phyloP scores from a whole-genome alignment of 805 yeast species.

The Myxozyma udenii region DNA sequence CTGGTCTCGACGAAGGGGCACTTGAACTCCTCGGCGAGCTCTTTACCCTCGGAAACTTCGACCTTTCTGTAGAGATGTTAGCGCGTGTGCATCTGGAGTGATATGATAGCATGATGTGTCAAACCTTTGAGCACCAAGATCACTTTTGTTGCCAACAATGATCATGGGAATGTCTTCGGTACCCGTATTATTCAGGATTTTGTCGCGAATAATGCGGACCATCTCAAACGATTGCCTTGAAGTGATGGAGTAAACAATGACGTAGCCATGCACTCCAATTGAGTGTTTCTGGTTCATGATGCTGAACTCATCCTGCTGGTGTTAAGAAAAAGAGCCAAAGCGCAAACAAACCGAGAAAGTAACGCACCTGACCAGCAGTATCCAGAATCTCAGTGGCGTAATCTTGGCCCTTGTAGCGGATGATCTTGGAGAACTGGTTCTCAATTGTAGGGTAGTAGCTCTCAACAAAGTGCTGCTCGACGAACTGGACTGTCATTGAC shows the following conservation, averaged over 20 bases:
- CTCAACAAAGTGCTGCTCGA: constrained; percentile 85
- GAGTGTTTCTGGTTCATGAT: constrained; percentile 74
- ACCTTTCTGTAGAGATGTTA: constrained; percentile 59
- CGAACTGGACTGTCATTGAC: constrained; percentile 77
- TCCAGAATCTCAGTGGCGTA: constrained; percentile 82
- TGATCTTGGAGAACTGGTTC: constrained; percentile 71
- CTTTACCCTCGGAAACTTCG: constrained; percentile 51
- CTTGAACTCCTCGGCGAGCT: constrained; percentile 61
- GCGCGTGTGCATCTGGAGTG: constrained; percentile 40
- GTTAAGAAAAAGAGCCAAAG: neutral
- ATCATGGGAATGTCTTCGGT: constrained; percentile 71
- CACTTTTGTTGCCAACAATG: constrained; percentile 73
- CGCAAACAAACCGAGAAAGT: neutral
- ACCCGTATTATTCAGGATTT: constrained; percentile 64
- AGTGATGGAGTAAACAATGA: constrained; percentile 77
- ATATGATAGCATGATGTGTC: constrained; percentile 35
- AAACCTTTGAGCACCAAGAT: constrained; percentile 63
- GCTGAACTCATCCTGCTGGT: constrained; percentile 72
- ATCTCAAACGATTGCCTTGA: constrained; percentile 75
- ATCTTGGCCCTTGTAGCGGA: constrained; percentile 66
- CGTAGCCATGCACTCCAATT: constrained; percentile 79
- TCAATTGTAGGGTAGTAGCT: constrained; percentile 88
- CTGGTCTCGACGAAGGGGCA: constrained; percentile 80
- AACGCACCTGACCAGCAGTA: constrained; percentile 65
- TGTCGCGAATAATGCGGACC: constrained; percentile 73